A percentile compares a stretch with the other conserved stretches of the same genome.
phyloP scores from a whole-genome alignment of 2,329 filamentous ascomycete species.

The Ophidiomyces ophidiicola region DNA sequence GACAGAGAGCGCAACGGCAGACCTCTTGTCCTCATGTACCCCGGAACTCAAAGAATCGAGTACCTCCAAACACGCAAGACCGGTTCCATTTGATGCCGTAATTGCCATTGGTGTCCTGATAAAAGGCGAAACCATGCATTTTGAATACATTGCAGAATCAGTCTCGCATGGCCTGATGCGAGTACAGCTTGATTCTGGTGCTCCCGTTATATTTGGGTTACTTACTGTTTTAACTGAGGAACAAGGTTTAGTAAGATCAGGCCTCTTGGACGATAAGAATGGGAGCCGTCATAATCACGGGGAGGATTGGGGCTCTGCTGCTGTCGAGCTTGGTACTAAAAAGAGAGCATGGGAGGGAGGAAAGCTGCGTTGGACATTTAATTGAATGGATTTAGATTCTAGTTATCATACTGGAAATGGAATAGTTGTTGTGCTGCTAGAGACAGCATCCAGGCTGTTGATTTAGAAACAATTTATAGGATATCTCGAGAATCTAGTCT shows the following conservation, averaged over 20 bases:
- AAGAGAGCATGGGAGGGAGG: conserved; percentile 71
- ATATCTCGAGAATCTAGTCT: too few relatives aligned
- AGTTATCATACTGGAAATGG: too few relatives aligned
- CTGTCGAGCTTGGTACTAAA: conserved; percentile 88
- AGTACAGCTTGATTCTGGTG: conserved; percentile 74
- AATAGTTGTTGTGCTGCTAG: background rate
- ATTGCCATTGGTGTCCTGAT: conserved; percentile 93
- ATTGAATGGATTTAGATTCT: background rate
- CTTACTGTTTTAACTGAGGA: conserved; percentile 80
- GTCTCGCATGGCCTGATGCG: conserved; percentile 90
- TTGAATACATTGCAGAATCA: conserved; percentile 92
- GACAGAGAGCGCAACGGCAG: conserved; percentile 40
- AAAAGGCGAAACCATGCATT: conserved; percentile 98
- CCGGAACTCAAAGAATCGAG: conserved; percentile 48
- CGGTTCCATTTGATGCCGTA: conserved; percentile 71
- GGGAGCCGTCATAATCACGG: conserved; percentile 70
- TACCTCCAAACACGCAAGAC: conserved; percentile 17
- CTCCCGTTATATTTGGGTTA: conserved; percentile 85
- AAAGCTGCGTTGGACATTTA: conserved; percentile 34
- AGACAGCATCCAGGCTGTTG: too few relatives aligned
- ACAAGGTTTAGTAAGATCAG: conserved; percentile 75
- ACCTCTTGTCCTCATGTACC: conserved; percentile 50
- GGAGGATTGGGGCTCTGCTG: conserved; percentile 87
- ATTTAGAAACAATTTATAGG: too few relatives aligned
- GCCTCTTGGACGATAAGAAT: conserved; percentile 43